Conservation (phyloP, 345 rosid genomes). For the Psidium friedrichsthalianum region DNA sequence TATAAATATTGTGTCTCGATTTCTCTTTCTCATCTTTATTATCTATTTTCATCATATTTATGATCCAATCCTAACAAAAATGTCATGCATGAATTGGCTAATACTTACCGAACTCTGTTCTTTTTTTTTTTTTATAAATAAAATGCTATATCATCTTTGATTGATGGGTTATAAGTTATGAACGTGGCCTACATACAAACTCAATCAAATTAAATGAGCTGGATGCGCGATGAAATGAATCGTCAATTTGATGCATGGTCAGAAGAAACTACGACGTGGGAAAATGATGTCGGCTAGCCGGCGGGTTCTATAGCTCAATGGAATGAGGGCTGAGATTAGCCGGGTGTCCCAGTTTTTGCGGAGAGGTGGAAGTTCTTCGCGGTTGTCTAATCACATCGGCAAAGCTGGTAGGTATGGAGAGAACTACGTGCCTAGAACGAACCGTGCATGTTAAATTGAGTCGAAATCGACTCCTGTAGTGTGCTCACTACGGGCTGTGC, state of each 20-base stretch:
- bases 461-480: not conserved
- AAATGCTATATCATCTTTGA: not conserved
- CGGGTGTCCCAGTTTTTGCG: too few species aligned
- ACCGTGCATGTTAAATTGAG: not conserved
- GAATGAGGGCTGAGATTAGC: not conserved
- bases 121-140: too few species aligned
- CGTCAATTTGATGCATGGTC: not conserved
- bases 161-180: not conserved
- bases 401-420: not conserved
- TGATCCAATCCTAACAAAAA: too few species aligned
- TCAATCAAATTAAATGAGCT: not conserved
- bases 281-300: not conserved
- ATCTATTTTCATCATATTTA: too few species aligned
- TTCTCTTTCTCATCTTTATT: too few species aligned
- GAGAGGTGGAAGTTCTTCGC: not conserved
- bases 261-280: accelerated
- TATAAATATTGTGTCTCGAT: too few species aligned
- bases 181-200: too few species aligned
- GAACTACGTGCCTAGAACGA: not conserved
- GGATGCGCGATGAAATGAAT: not conserved
- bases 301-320: not conserved
- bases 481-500: not conserved
- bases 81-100: too few species aligned
- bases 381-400: not conserved
- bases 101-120: too few species aligned